These are phyloP conservation scores for Hydrangea macrophylla DNA, from an alignment of 148 eudicot species.

Conservation along the genomic window DNA sequence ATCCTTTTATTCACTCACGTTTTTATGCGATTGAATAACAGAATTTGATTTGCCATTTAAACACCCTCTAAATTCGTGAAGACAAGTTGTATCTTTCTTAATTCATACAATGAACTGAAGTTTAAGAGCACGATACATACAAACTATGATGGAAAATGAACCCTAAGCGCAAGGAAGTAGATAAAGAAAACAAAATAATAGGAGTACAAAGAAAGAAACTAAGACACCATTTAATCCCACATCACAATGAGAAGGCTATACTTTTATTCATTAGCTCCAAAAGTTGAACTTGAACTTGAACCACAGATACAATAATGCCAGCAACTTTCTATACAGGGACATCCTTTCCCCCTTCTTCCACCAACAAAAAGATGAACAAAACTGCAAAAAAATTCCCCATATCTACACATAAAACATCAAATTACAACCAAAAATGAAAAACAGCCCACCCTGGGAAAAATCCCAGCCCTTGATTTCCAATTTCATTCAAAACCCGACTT, in stretches of 20 bases:
- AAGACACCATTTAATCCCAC: no score
- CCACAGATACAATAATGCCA: constrained; percentile 27
- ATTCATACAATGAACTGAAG: no score
- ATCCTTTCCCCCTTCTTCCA: constrained; percentile 9
- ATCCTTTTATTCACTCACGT: no score
- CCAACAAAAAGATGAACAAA: constrained; percentile 5
- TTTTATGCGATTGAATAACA: no score
- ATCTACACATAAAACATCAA: constrained; percentile 34
- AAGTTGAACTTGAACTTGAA: constrained; percentile 16
- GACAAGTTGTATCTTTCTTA: no score
- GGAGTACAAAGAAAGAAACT: background rate
- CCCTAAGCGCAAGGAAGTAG: no score
- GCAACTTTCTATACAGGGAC: constrained; percentile 39
- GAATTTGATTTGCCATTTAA: no score
- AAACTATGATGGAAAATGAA: no score
- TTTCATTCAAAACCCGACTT: constrained; percentile 30
- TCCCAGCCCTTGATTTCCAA: constrained; percentile 29
- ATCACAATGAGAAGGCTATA: background rate
- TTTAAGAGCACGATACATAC: no score
- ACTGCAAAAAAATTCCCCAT: constrained; percentile 48
- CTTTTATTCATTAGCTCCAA: constrained; percentile 13
- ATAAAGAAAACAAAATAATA: no score
- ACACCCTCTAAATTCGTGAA: no score
- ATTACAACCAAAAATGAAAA: constrained; percentile 5
- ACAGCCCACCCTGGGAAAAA: constrained; percentile 11